phyloP scores from a whole-genome alignment of 176 grass and related monocot species.

The Paspalum vaginatum region DNA sequence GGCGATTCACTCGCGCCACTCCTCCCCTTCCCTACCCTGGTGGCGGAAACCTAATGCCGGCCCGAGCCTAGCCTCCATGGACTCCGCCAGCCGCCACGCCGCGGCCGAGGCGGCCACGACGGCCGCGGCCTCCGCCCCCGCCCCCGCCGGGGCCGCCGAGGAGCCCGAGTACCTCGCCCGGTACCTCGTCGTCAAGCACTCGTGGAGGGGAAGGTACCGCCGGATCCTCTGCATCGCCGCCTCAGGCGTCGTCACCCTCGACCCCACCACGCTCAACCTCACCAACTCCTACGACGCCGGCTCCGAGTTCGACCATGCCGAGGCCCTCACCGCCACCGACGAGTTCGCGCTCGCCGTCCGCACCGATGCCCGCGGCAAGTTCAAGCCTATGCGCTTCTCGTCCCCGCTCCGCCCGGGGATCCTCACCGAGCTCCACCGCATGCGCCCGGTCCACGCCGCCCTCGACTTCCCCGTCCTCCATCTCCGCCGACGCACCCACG shows the following conservation, averaged over 20 bases:
- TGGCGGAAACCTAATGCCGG: constrained; percentile 71
- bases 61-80: constrained; percentile 82
- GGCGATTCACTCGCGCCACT: constrained; percentile 95
- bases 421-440: constrained; percentile 87
- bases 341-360: constrained; percentile 84
- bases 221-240: constrained; percentile 85
- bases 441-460: constrained; percentile 53
- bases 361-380: constrained; percentile 75
- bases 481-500: constrained; percentile 75
- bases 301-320: constrained; percentile 69
- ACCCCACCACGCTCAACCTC: constrained; percentile 71
- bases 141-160: constrained; percentile 47
- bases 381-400: constrained; percentile 82
- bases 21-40: constrained; percentile 37
- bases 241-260: constrained; percentile 80
- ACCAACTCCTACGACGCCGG: constrained; percentile 87
- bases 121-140: constrained; percentile 26
- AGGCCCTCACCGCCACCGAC: constrained; percentile 53
- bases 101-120: constrained; percentile 41
- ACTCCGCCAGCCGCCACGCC: constrained; percentile 89
- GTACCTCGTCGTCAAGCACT: constrained; percentile 90
- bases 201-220: constrained; percentile 91
- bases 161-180: constrained; percentile 94
- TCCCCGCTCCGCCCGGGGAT: constrained; percentile 81
- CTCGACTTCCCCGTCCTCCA: constrained; percentile 90